Evolutionary conservation across 2,329 filamentous ascomycete species (phyloP).

Genomic region (Zasmidium angulare): DNA sequence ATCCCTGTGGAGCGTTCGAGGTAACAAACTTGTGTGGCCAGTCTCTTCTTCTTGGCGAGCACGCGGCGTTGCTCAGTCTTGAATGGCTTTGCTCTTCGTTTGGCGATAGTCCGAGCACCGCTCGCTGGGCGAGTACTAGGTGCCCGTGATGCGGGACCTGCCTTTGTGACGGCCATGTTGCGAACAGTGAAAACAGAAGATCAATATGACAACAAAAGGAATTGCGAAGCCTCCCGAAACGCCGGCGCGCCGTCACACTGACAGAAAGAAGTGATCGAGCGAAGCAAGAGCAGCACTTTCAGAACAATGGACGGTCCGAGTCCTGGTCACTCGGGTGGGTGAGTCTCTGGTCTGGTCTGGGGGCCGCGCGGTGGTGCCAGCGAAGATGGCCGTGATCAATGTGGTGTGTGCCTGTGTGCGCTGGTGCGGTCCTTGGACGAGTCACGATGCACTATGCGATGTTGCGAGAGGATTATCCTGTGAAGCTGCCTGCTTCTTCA

Average conservation of each 20-base stretch:
- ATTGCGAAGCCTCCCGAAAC: slow-evolving; percentile 9
- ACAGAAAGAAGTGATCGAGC: not conserved
- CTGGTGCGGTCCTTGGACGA: not conserved
- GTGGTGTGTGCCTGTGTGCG: not conserved
- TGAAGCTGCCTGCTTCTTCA: slow-evolving; percentile 6
- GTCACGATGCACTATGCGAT: not conserved
- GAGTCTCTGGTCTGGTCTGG: not conserved
- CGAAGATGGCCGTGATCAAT: not conserved
- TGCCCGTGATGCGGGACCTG: slow-evolving; percentile 10
- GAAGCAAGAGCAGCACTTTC: slow-evolving; percentile 3
- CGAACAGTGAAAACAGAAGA: slow-evolving; percentile 9
- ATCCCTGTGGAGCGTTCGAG: not conserved
- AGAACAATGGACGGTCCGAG: slow-evolving; percentile 1
- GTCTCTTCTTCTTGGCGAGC: slow-evolving; percentile 60
- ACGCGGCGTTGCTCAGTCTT: slow-evolving; percentile 61
- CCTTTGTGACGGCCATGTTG: slow-evolving; percentile 15
- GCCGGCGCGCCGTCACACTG: slow-evolving; percentile 2
- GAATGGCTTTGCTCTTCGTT: slow-evolving; percentile 47
- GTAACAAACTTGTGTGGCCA: slow-evolving; percentile 49
- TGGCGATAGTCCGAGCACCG: slow-evolving; percentile 29
- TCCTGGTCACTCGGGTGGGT: not conserved
- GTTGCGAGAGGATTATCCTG: not conserved
- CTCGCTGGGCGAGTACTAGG: slow-evolving; percentile 24
- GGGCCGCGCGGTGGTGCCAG: not conserved
- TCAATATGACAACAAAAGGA: slow-evolving; percentile 20